A percentile compares a stretch with the other conserved stretches of the same genome.
These are phyloP conservation scores for Zalerion maritima DNA, from an alignment of 495 filamentous ascomycete species.

Conservation along the genomic window DNA sequence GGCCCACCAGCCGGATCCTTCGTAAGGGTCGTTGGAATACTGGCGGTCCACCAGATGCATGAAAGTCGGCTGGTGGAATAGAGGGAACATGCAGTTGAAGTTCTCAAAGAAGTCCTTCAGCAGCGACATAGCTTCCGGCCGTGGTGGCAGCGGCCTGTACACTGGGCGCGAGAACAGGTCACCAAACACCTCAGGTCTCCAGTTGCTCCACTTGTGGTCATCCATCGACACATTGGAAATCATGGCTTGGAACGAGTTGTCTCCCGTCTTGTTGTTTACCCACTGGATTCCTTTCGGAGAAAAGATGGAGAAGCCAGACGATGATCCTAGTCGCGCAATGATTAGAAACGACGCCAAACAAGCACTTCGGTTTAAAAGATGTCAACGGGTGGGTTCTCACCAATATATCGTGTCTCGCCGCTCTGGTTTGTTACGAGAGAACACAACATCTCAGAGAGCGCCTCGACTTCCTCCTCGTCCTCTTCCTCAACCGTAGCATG, in stretches of 20 bases:
- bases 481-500: conserved; percentile 21
- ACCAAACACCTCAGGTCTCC: conserved; percentile 89
- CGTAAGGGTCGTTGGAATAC: conserved; percentile 85
- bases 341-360: conserved; percentile 4
- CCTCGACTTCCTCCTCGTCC: conserved; percentile 65
- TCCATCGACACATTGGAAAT: conserved; percentile 68
- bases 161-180: conserved; percentile 84
- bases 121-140: conserved; percentile 64
- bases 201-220: conserved; percentile 87
- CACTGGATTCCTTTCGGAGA: conserved; percentile 96
- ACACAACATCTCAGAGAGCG: conserved; percentile 96
- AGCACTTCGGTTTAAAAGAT: conserved; percentile 1
- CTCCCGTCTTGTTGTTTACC: conserved; percentile 97
- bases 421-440: conserved; percentile 94
- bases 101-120: conserved; percentile 93
- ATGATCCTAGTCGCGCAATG: conserved; percentile 55
- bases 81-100: conserved; percentile 96
- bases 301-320: conserved; percentile 96
- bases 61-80: conserved; percentile 95
- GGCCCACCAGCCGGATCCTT: conserved; percentile 96
- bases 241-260: conserved; percentile 90
- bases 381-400: conserved; percentile 42
- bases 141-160: conserved; percentile 66
- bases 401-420: conserved; percentile 92
- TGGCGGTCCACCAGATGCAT: conserved; percentile 91